Evolutionary conservation across 345 rosid species (phyloP).

Genomic region (Acer yangbiense): DNA sequence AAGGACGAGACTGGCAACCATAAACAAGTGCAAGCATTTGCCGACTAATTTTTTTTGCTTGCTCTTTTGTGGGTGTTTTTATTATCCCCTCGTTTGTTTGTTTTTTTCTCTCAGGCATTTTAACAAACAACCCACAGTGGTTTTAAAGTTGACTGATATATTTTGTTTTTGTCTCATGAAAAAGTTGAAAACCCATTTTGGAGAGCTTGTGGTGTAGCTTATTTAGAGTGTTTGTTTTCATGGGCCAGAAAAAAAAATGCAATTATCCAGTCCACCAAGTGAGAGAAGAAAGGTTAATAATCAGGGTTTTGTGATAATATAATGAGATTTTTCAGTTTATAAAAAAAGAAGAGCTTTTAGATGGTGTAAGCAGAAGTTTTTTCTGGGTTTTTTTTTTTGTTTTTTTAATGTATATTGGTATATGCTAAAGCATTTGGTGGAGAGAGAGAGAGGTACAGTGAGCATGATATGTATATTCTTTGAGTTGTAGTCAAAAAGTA

Average conservation of each 20-base stretch:
- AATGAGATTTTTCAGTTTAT: slow-evolving; percentile 33
- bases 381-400: slow-evolving; percentile 12
- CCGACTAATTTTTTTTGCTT: slow-evolving; percentile 21
- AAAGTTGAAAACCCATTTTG: background rate
- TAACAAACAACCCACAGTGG: slow-evolving; percentile 10
- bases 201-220: background rate
- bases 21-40: slow-evolving; percentile 27
- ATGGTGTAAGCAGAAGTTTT: slow-evolving; percentile 26
- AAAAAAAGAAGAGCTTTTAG: slow-evolving; percentile 27
- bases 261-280: slow-evolving; percentile 17
- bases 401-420: background rate
- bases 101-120: slow-evolving; percentile 1
- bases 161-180: background rate
- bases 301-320: slow-evolving; percentile 36
- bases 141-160: background rate
- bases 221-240: background rate
- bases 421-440: slow-evolving; percentile 19
- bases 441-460: slow-evolving; percentile 20
- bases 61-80: slow-evolving; percentile 6
- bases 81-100: slow-evolving; percentile 4
- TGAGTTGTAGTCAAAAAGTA: slow-evolving; percentile 33
- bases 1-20: slow-evolving; percentile 45
- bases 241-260: slow-evolving; percentile 1
- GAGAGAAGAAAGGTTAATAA: slow-evolving; percentile 23
- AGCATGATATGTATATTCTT: slow-evolving; percentile 18